Conservation (phyloP, 2,329 filamentous ascomycete species). For the Juglanconis oblonga region DNA sequence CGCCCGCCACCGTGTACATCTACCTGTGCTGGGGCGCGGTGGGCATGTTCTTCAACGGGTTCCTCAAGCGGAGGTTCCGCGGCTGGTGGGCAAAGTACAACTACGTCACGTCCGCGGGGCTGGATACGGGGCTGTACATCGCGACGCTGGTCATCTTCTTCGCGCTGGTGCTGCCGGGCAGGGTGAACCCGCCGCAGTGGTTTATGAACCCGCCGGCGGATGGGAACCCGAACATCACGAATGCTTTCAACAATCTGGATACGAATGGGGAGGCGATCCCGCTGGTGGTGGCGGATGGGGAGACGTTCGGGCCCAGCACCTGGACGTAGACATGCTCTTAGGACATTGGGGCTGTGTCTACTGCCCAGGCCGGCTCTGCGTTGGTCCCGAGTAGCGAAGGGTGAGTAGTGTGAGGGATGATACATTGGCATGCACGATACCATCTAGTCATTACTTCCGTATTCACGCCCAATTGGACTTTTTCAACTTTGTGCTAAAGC, state of each 20-base stretch:
- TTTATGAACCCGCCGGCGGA: constrained; percentile 29
- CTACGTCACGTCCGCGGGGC: constrained; percentile 50
- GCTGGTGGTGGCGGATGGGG: constrained; percentile 28
- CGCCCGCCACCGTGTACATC: constrained; percentile 45
- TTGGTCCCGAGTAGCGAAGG: too few relatives aligned
- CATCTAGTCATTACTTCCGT: too few relatives aligned
- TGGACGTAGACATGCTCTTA: constrained; percentile 20
- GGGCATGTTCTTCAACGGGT: constrained; percentile 49
- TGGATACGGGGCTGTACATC: constrained; percentile 50
- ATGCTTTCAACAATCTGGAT: constrained; percentile 13
- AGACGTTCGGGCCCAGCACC: constrained; percentile 38
- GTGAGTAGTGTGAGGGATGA: background rate
- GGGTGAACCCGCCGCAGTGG: constrained; percentile 18
- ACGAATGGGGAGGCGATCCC: constrained; percentile 5
- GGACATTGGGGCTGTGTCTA: background rate
- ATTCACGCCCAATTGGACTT: too few relatives aligned
- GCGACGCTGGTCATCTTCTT: constrained; percentile 48
- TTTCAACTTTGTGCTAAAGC: too few relatives aligned
- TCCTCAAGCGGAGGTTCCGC: constrained; percentile 41
- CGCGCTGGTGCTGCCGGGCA: constrained; percentile 10
- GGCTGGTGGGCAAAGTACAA: constrained; percentile 57
- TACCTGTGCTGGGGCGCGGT: constrained; percentile 45
- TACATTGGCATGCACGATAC: too few relatives aligned
- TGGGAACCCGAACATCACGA: constrained; percentile 34
- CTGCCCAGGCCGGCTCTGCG: background rate